Percentiles rank a stretch among this genome's conserved stretches.
phyloP scores from a whole-genome alignment of 768 basidiomycete species.

The Termitomyces sp. region DNA sequence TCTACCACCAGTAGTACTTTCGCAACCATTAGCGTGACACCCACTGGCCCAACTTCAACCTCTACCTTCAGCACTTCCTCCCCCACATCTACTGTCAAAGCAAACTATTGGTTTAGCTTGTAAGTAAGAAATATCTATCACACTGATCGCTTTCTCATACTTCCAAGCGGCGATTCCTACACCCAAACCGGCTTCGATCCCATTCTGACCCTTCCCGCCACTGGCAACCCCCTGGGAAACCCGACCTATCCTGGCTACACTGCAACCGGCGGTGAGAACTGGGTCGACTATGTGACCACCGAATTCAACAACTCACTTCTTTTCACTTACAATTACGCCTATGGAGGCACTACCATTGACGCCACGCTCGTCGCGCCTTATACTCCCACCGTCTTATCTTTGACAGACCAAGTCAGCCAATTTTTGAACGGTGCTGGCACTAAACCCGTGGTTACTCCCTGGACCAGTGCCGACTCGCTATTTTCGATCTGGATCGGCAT shows the following conservation, averaged over 20 bases:
- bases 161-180: slow-evolving; percentile 49
- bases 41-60: slow-evolving; percentile 6
- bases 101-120: slow-evolving; percentile 57
- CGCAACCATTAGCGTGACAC: not conserved
- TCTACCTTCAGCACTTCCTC: slow-evolving; percentile 4
- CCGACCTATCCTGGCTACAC: slow-evolving; percentile 50
- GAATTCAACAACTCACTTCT: slow-evolving; percentile 47
- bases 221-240: slow-evolving; percentile 47
- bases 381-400: slow-evolving; percentile 41
- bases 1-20: not conserved
- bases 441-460: slow-evolving; percentile 46
- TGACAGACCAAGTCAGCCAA: slow-evolving; percentile 57
- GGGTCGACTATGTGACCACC: slow-evolving; percentile 49
- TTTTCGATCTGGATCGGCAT: slow-evolving; percentile 72
- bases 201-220: slow-evolving; percentile 32
- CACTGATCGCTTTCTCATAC: not conserved
- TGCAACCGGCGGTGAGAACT: slow-evolving; percentile 51
- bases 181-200: slow-evolving; percentile 48
- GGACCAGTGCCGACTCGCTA: slow-evolving; percentile 50
- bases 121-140: slow-evolving; percentile 17
- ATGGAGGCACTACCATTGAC: slow-evolving; percentile 62
- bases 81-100: slow-evolving; percentile 14
- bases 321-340: slow-evolving; percentile 62
- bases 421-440: slow-evolving; percentile 41
- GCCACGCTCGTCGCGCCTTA: slow-evolving; percentile 50